These are phyloP conservation scores for Cynara cardunculus DNA, from an alignment of 129 eudicot genomes.

Conservation along the genomic window DNA sequence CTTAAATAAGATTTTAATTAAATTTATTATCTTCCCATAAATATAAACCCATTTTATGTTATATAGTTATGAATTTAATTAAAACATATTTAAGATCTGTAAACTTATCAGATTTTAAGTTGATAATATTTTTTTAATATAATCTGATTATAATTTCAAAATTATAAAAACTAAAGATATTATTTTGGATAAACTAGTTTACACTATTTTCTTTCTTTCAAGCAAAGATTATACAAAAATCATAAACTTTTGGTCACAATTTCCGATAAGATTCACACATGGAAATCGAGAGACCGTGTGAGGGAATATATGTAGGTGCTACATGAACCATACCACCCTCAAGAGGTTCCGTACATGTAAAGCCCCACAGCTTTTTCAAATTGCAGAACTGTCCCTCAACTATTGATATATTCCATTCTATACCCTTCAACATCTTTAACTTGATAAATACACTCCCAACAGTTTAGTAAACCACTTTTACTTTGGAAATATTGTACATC, in stretches of 20 bases:
- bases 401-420: background rate
- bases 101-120: too few relatives aligned
- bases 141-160: too few relatives aligned
- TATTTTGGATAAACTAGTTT: too few relatives aligned
- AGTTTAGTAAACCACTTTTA: background rate
- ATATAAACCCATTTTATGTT: too few relatives aligned
- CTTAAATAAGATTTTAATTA: too few relatives aligned
- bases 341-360: background rate
- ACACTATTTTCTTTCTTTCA: too few relatives aligned
- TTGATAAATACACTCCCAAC: background rate
- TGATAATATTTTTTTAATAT: too few relatives aligned
- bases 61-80: too few relatives aligned
- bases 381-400: background rate
- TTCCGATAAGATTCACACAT: background rate
- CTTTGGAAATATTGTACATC: background rate
- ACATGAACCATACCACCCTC: background rate
- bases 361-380: background rate
- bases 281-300: background rate
- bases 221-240: too few relatives aligned
- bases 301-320: conserved; percentile 22
- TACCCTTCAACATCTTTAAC: background rate
- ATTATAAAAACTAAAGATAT: too few relatives aligned
- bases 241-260: background rate
- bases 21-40: too few relatives aligned
- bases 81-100: too few relatives aligned